phyloP scores from a whole-genome alignment of 129 eudicot species.

The Lactuca saligna region DNA sequence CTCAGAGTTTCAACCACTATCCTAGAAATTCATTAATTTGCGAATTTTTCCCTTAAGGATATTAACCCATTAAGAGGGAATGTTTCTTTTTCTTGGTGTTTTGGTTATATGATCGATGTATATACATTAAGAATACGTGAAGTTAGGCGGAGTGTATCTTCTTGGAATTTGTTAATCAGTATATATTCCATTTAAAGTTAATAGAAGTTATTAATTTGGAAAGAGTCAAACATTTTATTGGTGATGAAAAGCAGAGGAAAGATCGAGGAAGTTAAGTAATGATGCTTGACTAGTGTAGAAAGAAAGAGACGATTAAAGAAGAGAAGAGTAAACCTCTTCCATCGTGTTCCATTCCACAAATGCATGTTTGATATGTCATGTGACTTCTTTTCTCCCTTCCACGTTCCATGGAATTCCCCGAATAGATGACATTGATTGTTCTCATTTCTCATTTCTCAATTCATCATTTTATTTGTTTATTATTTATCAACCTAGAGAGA shows the following conservation, averaged over 20 bases:
- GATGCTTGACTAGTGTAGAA: neutral
- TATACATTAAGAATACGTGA: neutral
- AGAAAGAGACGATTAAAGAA: neutral
- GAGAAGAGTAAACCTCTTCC: neutral
- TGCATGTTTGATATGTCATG: neutral
- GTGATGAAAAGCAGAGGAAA: constrained; percentile 4
- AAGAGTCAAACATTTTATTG: neutral
- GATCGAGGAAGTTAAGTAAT: constrained; percentile 6
- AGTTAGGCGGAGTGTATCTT: neutral
- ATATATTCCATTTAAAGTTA: neutral
- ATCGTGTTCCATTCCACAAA: neutral
- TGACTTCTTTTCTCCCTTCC: constrained; percentile 4
- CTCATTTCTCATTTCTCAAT: neutral
- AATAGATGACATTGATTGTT: neutral
- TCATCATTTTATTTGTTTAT: neutral
- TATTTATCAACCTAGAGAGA: no score
- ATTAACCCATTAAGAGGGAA: neutral
- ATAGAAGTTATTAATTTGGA: neutral
- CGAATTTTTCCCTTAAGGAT: neutral
- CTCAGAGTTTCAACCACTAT: neutral
- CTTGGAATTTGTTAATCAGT: neutral
- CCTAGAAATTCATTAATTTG: neutral
- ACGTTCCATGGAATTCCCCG: neutral
- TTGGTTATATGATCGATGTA: neutral
- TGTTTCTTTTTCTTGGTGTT: neutral